Conservation (phyloP, 2,329 filamentous ascomycete species). For the Cytospora schulzeri region DNA sequence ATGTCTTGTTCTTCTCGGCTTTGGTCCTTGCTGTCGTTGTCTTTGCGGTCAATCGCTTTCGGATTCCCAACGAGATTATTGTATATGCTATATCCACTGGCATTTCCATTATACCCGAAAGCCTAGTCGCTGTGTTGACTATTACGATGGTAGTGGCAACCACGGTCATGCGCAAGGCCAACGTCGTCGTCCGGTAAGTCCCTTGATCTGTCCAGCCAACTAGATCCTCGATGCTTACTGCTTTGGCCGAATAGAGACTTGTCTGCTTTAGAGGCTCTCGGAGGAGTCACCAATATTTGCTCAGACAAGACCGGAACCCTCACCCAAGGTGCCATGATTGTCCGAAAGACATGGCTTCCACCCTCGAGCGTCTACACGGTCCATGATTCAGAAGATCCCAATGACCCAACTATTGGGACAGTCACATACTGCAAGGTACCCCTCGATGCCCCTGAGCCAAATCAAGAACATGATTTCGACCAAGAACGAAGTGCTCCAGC, state of each 20-base stretch:
- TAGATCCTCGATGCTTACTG: constrained; percentile 14
- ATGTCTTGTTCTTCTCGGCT: constrained; percentile 75
- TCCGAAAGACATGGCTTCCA: constrained; percentile 67
- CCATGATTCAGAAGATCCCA: constrained; percentile 61
- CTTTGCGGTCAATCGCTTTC: constrained; percentile 59
- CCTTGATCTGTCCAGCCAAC: neutral
- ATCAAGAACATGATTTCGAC: constrained; percentile 57
- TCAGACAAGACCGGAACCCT: constrained; percentile 74
- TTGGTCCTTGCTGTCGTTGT: constrained; percentile 63
- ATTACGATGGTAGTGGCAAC: constrained; percentile 71
- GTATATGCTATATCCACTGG: constrained; percentile 64
- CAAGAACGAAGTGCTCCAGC: constrained; percentile 61
- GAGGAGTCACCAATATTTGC: constrained; percentile 72
- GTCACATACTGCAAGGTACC: constrained; percentile 50
- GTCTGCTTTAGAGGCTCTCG: constrained; percentile 68
- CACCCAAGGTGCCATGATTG: constrained; percentile 70
- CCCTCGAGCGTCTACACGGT: constrained; percentile 59
- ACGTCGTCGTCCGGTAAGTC: constrained; percentile 62
- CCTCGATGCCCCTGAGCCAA: constrained; percentile 39
- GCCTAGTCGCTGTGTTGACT: constrained; percentile 69
- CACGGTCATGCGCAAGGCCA: constrained; percentile 64
- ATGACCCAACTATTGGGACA: constrained; percentile 60
- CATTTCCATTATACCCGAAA: constrained; percentile 66
- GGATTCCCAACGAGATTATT: constrained; percentile 58
- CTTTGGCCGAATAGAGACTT: constrained; percentile 48